Evolutionary conservation across 2,329 filamentous ascomycete genomes (phyloP), one percentile per base, ranked within the genome.

Genomic region (Aspergillus neoniger): DNA sequence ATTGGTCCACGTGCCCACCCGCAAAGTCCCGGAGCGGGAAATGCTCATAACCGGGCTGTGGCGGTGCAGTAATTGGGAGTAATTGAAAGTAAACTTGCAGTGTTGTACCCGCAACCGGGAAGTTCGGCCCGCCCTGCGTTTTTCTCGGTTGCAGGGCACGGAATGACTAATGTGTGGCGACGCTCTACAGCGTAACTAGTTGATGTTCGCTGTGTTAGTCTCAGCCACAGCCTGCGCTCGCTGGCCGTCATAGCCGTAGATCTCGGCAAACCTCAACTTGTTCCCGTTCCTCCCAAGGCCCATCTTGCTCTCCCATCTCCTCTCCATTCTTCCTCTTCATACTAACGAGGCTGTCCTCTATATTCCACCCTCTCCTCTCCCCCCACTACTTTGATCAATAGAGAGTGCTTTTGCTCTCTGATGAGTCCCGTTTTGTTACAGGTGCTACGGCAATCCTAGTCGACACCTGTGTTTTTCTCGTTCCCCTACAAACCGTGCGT

Each of bases 401-500:
- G 64, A 72, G 71, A 73, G 72, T 69, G 68, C 65, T 69, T 70
- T 58, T 65, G 70, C 74, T 76, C 72, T 76, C 74, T 76, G 71
- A 76, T 76, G 74, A 74, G 71, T 76, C 66, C 69, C 65, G 70
- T 68, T 68, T 71, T 56, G 65, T 66, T 67, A 67, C 74, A 76
- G 74, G 74, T 76, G 74, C 67, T 75, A 75, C 74, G 73, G 74
- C 74, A 76, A 70, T 69, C 65, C 60, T 74, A 74, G 74, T 76
- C 74, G 72, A 75, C 72, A 76, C 74, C 74, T 76, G 73, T 67
- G 66, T 66, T 68, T 62, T 62, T 59, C 58, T 61, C 57, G 38
- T 54, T 55, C 60, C 61, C 58, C 60, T 61, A 28, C 32, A 57
- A 49, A 50, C 55, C 52, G 54, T 47, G 57, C 55, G 65, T 69